These are phyloP conservation scores for Paraphaeosphaeria minitans DNA, from an alignment of 2,329 filamentous ascomycete genomes.

Conservation along the genomic window DNA sequence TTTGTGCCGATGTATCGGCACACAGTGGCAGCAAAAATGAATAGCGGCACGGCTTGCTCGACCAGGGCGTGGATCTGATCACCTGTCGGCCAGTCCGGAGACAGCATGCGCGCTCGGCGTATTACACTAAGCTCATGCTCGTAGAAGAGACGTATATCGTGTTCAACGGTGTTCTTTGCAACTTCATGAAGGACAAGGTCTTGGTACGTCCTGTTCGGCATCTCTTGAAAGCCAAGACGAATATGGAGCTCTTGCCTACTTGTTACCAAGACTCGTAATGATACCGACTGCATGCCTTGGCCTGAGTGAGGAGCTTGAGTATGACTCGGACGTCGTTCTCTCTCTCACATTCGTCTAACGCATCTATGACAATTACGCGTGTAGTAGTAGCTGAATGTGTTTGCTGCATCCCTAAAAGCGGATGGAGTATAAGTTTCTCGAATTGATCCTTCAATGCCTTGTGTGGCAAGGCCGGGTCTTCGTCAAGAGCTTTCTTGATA, in stretches of 20 bases:
- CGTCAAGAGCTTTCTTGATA: constrained; percentile 19
- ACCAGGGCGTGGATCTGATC: constrained; percentile 31
- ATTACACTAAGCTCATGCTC: constrained; percentile 26
- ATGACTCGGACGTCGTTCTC: constrained; percentile 19
- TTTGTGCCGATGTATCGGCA: constrained; percentile 28
- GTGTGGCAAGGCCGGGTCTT: constrained; percentile 13
- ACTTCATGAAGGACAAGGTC: constrained; percentile 28
- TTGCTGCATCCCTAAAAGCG: too few relatives aligned
- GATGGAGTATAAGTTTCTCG: constrained; percentile 18
- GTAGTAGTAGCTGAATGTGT: too few relatives aligned
- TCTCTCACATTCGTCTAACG: constrained; percentile 39
- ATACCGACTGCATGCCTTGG: constrained; percentile 14
- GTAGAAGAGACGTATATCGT: constrained; percentile 26
- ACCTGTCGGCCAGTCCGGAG: constrained; percentile 28
- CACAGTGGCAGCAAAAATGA: constrained; percentile 42
- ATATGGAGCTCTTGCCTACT: constrained; percentile 25
- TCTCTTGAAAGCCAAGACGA: constrained; percentile 26
- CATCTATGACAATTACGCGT: constrained; percentile 30
- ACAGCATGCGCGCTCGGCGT: constrained; percentile 18
- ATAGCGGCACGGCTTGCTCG: constrained; percentile 34
- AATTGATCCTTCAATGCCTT: constrained; percentile 19
- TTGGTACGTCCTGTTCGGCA: constrained; percentile 24
- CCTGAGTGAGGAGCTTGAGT: constrained; percentile 16
- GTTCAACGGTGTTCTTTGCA: constrained; percentile 23
- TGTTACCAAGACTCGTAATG: constrained; percentile 24